Conservation (phyloP, 148 eudicot genomes). For the Vaccinium macrocarpon region DNA sequence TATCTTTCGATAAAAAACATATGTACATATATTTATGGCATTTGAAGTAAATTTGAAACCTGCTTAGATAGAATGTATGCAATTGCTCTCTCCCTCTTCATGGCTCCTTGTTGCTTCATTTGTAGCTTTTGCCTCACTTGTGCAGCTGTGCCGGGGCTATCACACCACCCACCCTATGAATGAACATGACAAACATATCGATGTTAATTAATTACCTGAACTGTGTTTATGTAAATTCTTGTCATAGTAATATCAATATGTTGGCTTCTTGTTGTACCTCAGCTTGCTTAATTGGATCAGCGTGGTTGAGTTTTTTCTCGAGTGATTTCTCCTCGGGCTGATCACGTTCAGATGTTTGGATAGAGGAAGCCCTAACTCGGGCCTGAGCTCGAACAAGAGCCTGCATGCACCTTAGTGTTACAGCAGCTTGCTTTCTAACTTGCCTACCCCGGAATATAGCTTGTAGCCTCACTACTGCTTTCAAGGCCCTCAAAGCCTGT, state of each 20-base stretch:
- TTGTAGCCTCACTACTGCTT: slow-evolving; percentile 75
- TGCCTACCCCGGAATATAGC: slow-evolving; percentile 80
- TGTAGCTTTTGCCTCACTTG: slow-evolving; percentile 72
- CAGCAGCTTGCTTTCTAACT: slow-evolving; percentile 84
- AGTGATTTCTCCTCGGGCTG: slow-evolving; percentile 19
- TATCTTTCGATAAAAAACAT: too few relatives aligned
- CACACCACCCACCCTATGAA: slow-evolving; percentile 80
- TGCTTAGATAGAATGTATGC: slow-evolving; percentile 56
- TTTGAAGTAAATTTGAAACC: slow-evolving; percentile 29
- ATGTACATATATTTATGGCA: background rate
- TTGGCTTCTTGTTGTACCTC: slow-evolving; percentile 44
- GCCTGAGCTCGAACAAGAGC: slow-evolving; percentile 87
- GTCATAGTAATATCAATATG: background rate
- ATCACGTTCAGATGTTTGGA: slow-evolving; percentile 38
- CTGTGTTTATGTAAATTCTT: background rate
- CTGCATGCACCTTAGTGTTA: slow-evolving; percentile 86
- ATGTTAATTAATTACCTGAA: background rate
- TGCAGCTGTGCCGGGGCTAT: slow-evolving; percentile 64
- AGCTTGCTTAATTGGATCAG: slow-evolving; percentile 56
- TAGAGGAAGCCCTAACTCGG: slow-evolving; percentile 51
- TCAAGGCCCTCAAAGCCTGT: slow-evolving; percentile 77
- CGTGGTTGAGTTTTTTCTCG: slow-evolving; percentile 16
- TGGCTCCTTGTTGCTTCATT: slow-evolving; percentile 75
- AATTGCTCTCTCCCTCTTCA: slow-evolving; percentile 77
- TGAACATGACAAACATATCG: background rate